Conservation (phyloP, 176 grass and related monocot species). For the Avena insularis region DNA sequence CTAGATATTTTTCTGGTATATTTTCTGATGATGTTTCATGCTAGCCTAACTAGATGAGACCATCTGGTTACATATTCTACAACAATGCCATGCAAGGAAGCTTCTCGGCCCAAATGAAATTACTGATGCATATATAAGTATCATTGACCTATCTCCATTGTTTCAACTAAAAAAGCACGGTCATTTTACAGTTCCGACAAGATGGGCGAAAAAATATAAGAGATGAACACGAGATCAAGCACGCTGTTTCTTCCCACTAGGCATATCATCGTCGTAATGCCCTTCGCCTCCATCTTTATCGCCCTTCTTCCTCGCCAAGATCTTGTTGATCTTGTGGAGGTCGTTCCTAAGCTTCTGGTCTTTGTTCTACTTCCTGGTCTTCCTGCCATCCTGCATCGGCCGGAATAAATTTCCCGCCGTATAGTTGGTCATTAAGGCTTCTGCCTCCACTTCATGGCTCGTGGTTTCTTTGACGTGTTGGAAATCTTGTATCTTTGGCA, state of each 20-base stretch:
- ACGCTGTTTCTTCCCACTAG: slow-evolving; percentile 77
- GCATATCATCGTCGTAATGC: slow-evolving; percentile 67
- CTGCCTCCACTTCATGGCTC: no score
- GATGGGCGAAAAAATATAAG: not conserved
- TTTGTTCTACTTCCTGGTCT: slow-evolving; percentile 96
- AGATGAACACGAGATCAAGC: slow-evolving; percentile 37
- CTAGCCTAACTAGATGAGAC: no score
- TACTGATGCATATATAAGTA: slow-evolving; percentile 4
- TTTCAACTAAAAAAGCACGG: not conserved
- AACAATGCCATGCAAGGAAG: not conserved
- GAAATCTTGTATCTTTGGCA: no score
- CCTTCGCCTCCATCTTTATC: slow-evolving; percentile 66
- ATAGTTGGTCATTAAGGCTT: no score
- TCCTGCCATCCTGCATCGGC: slow-evolving; percentile 91
- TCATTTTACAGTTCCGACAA: not conserved
- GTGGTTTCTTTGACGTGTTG: no score
- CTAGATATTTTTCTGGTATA: no score
- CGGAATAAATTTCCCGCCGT: no score
- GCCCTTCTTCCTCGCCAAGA: slow-evolving; percentile 84
- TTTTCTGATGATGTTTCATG: no score
- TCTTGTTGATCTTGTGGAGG: slow-evolving; percentile 97
- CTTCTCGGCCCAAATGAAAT: not conserved
- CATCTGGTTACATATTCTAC: not conserved
- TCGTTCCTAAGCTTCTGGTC: slow-evolving; percentile 96
- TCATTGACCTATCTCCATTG: not conserved